Base-by-base conservation (phyloP, 2,329 filamentous ascomycete genomes). In the Xylaria sp. region DNA sequence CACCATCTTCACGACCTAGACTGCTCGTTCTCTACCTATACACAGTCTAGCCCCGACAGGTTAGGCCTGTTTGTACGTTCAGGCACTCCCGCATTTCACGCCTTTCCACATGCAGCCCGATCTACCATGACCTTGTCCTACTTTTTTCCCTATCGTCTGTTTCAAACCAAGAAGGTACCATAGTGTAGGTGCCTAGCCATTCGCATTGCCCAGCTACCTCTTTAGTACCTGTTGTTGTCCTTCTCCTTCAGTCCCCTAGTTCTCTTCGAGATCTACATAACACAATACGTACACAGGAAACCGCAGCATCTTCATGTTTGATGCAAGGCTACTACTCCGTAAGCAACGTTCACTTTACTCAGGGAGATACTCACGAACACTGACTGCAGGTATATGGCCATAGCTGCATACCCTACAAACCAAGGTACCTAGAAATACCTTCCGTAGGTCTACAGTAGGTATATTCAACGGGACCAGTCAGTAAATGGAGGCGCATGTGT, bases 41-140 rank as follows among this genome's bases (percentile, higher is more conserved):
- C 17, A 19, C 21, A 21, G 21, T 53, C 51, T 61, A 68, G 19
- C 65, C 61, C 14, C 5, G 9, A 53, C 4, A 8, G 34, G 67
- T 47, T 63, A 66, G 39, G n/a, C 19, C 17, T 14, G 36, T 59
- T 62, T 62, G 54, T 27, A 50, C 9, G n/a, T 47, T 34, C 47
- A 65, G 58, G 66, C 62, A 59, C 57, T 65, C 51, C 66, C 66
- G 62, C 62, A 62, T 65, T 50, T 36, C 51, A 27, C 62, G 59
- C 58, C 21, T 65, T 63, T 65, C 56, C 56, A 6, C 45, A 61
- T 64, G 48, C 34, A 61, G 61, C 56, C 32, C 17, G 56, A 53
- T 65, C 47, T 27, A 56, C 59, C 19, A 21, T 19, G 14, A 54
- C 62, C 36, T 30, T 50, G 50, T 55, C 58, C 55, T 21, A 67